Percentiles rank a stretch among this genome's conserved stretches.
Evolutionary conservation across 2,329 filamentous ascomycete genomes (phyloP).

Genomic region (Aspergillus ibericus): DNA sequence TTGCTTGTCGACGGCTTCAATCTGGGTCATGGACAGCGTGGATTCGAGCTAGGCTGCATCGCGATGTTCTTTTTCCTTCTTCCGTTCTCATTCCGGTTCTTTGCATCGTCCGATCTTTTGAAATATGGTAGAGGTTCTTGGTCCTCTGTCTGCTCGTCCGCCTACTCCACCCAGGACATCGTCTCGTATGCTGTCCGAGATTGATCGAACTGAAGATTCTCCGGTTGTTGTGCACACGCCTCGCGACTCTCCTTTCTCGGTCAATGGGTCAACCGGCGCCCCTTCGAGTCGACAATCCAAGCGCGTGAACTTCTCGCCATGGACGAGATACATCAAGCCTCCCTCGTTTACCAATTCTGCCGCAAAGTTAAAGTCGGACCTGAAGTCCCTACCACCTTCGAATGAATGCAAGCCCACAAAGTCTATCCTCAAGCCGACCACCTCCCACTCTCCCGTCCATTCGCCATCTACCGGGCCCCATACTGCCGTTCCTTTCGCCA

Average conservation of each 20-base stretch:
- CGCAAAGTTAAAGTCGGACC: conserved; percentile 40
- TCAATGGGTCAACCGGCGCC: conserved; percentile 37
- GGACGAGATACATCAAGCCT: conserved; percentile 55
- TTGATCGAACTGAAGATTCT: conserved; percentile 42
- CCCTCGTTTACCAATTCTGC: conserved; percentile 35
- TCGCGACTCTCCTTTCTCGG: conserved; percentile 45
- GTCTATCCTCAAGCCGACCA: conserved; percentile 76
- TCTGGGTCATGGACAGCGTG: conserved; percentile 21
- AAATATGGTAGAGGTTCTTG: conserved; percentile 48
- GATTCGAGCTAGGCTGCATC: conserved; percentile 18
- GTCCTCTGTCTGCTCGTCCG: conserved; percentile 52
- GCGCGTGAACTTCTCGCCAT: conserved; percentile 64
- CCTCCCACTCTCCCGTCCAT: conserved; percentile 43
- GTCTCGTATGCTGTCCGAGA: conserved; percentile 30
- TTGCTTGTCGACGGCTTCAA: conserved; percentile 7
- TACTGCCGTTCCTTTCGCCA: conserved; percentile 62
- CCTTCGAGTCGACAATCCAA: conserved; percentile 48
- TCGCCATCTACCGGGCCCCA: conserved; percentile 46
- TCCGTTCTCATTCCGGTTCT: conserved; percentile 16
- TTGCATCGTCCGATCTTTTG: conserved; percentile 18
- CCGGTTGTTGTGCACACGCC: conserved; percentile 36
- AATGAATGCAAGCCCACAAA: conserved; percentile 60
- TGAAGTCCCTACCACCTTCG: conserved; percentile 49
- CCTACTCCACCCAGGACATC: conserved; percentile 56
- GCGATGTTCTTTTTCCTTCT: conserved; percentile 31